These are phyloP conservation scores for Quercus wislizeni DNA, from an alignment of 306 rosid genomes.

Conservation along the genomic window DNA sequence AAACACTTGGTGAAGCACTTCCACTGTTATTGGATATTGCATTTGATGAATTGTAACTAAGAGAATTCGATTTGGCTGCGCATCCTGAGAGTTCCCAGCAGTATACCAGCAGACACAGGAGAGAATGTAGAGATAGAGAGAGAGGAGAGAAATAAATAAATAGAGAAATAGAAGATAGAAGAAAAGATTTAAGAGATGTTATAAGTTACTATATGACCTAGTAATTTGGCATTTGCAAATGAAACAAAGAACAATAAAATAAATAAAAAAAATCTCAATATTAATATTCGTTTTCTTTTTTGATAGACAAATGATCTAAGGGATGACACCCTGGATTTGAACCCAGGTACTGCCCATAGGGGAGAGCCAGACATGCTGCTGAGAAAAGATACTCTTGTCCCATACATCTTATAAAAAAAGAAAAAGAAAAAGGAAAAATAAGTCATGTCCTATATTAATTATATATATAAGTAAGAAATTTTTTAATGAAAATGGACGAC, in stretches of 20 bases:
- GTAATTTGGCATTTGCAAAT: neutral
- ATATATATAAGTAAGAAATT: too few relatives aligned
- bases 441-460: too few relatives aligned
- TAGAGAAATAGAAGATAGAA: conserved; percentile 48
- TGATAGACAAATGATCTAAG: too few relatives aligned
- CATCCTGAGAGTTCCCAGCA: conserved; percentile 66
- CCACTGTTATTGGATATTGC: conserved; percentile 99
- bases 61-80: conserved; percentile 98
- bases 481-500: too few relatives aligned
- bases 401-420: too few relatives aligned
- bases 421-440: too few relatives aligned
- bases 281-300: too few relatives aligned
- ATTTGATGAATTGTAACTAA: conserved; percentile 97
- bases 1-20: conserved; percentile 98
- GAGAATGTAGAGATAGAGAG: conserved; percentile 49
- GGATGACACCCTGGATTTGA: too few relatives aligned
- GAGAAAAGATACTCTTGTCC: too few relatives aligned
- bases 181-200: conserved; percentile 28
- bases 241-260: neutral
- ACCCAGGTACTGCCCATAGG: too few relatives aligned
- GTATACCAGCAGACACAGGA: conserved; percentile 56
- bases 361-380: too few relatives aligned
- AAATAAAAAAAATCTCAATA: neutral
- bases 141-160: conserved; percentile 72
- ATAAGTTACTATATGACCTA: neutral